Base-by-base conservation (phyloP, 495 filamentous ascomycete genomes). In the Penicillium waksmanii region DNA sequence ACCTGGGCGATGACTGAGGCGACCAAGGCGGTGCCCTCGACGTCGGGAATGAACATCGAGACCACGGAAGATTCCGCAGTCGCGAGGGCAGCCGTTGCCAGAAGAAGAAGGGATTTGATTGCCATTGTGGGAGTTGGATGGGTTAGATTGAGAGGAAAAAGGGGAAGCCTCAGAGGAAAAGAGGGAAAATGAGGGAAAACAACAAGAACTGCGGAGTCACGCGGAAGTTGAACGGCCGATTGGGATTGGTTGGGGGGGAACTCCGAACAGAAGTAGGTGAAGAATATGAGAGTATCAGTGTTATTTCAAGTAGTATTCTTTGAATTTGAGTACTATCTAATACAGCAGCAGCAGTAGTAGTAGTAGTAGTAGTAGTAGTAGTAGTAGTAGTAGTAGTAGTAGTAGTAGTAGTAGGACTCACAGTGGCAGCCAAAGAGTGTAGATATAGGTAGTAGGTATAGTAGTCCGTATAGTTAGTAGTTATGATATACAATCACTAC, bases 1-100 rank as follows among this genome's bases (percentile, higher is more conserved):
- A 77, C 73, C 55, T 66, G 55, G 13, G 61, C 69, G 36, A 81
- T 54, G 53, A 83, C 68, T 0, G 79, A 81, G 13, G 70, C 80
- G 17, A 59, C 69, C 55, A 82, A 52, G 0, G 66, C 54, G 56
- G 79, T 71, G 4, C 57, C 25, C 58, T 80, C 76, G 33, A 68
- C 51, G 15, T 63, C 61, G 42, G 64, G 71, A 12, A 83, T 61
- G 35, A 79, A 69, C 55, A 81, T 51, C 13, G 65, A 65, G 53
- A 73, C 67, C 43, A 74, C 67, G 21, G 58, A 60, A 52, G 62
- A 54, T 34, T 77, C 52, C 21, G 72, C 76, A 19, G 66, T 56
- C 27, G 60, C 71, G 36, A 76, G 58, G 9, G 70, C 61, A 2
- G 56, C 9, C 2, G 63, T 60, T 17, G 60, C 56, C 27, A 65